Base-by-base conservation (phyloP, 2,329 filamentous ascomycete genomes). In the Neopestalotiopsis rosae region DNA sequence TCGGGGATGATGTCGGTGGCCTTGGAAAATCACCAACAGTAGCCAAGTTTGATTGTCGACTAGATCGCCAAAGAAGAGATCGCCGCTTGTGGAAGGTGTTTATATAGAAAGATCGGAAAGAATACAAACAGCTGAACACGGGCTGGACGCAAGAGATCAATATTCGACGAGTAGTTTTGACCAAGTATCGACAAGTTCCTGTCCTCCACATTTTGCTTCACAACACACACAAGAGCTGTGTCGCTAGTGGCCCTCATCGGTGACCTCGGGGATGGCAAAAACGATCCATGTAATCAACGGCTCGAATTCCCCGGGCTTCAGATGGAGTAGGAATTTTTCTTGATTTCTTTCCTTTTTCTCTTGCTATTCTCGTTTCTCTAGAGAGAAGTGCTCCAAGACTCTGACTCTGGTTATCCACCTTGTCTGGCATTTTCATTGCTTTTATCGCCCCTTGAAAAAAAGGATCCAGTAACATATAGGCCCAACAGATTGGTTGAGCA, bases 391-490 rank as follows among this genome's bases (percentile, higher is more conserved):
- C 30, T 28, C 30, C 14, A 24, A 28, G 28, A 30, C 30, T 59
- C 30, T 59, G 30, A 28, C 34, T 38, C 10, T 42, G 14, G 24
- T 13, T 20, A 34, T 40, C 59, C 59, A 38, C 59, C 34, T 62
- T 34, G 34, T 62, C 59, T 62, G 30, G 59, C 59, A 30, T 34
- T 17, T 20, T 20, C 14, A n/a, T 62, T 62, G 59, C 59, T 62
- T 62, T 62, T 62, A 30, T 40, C 17, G 14, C 14, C 59, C 30
- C 30, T 14, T 30, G 57, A 14, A 24, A 30, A n/a, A 14, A 61
- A 20, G 59, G 34, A 34, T 62, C n/a, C 40, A 34, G 59, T 62
- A 40, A 40, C 59, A 62, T 20, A n/a, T n/a, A 20, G 32, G 32
- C 28, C 28, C 30, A 62, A 14, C 32, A 59, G 17, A 59, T 28